Evolutionary conservation across 352 stramenopile genomes (phyloP), one percentile per base, ranked within the genome.

Genomic region (Elongisporangium prolatum): DNA sequence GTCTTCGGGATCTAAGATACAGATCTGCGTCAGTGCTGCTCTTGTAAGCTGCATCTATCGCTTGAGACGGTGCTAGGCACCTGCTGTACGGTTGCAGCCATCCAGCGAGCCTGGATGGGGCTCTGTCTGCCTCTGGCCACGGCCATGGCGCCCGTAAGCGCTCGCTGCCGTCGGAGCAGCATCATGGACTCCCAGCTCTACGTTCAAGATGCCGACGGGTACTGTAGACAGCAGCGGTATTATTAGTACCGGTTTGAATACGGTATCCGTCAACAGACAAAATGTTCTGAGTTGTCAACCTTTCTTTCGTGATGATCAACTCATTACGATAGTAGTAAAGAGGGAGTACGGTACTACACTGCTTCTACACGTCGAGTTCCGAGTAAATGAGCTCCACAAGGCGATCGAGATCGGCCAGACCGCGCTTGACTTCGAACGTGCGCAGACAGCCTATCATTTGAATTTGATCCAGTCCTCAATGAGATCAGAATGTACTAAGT

Each of bases 401-500:
- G 57, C 88, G 84, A 57, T 85, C 71, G 21, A 96, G 67, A 37
- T 96, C 86, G 0, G 80, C 84, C 18, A 96, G 72, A 11, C 88
- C 88, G 53, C 86, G 85, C 66, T 93, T 96, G 24, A 96, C 86
- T 49, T 93, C 75, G 54, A 96, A 96, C 50, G 84, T 93, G 48
- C 68, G 69, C 49, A 97, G 63, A 18, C 68, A 77, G n/a, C 88
- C 75, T 72, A n/a, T n/a, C n/a, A n/a, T n/a, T n/a, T n/a, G 47
- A 8, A 21, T 6, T 20, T 55, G 7, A 51, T n/a, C 53, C 17
- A 4, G 25, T 20, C n/a, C 20, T 17, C 16, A 28, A 38, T 21
- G 7, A 20, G 14, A 54, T n/a, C n/a, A n/a, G n/a, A n/a, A n/a
- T n/a, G n/a, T n/a, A n/a, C n/a, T n/a, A n/a, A n/a, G n/a, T n/a